Base-by-base conservation (phyloP, 768 basidiomycete genomes). In the Lentinula aciculospora region DNA sequence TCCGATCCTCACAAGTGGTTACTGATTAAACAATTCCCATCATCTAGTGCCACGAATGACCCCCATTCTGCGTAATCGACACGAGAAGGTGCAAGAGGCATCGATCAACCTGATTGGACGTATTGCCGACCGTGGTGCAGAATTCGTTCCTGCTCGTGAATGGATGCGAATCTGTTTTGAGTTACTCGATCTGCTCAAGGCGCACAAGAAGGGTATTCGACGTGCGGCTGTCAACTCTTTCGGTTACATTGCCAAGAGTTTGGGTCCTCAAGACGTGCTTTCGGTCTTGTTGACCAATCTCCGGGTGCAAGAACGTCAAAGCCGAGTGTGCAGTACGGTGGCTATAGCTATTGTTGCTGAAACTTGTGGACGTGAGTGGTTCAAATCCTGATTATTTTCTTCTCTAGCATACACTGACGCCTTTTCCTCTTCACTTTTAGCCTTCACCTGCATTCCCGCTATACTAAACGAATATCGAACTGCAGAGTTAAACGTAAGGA, bases 121-220 rank as follows among this genome's bases (percentile, higher is more conserved):
- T 73, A 98, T 99, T 64, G 96, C 97, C 58, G 97, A 99, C 84
- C 94, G 97, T 72, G 97, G 97, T 56, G 96, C 97, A 21, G 97
- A 98, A 72, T 98, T 93, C 60, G 96, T 99, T 0, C 95, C 97
- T 15, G 96, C 97, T 9, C 85, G 97, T 66, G 97, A 99, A 73
- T 98, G 96, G 97, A 99, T 99, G 97, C 89, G 97, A 68, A 98
- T 99, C 68, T 98, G 97, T 70, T 98, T 99, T 72, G 97, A 99
- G 68, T 75, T 99, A 32, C 82, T 99, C 50, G 97, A 98, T 67
- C 80, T 99, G 25, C 81, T 98, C 66, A 98, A 98, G 71, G 97
- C 97, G 8, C 97, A 99, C 77, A 99, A 99, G 78, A 98, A 98
- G 73, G 96, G 91, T 42, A 99, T 98, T 67, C 90, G 97, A 55